These are phyloP conservation scores for Lasiodiplodia gonubiensis DNA, from an alignment of 2,329 filamentous ascomycete species.

Conservation along the genomic window DNA sequence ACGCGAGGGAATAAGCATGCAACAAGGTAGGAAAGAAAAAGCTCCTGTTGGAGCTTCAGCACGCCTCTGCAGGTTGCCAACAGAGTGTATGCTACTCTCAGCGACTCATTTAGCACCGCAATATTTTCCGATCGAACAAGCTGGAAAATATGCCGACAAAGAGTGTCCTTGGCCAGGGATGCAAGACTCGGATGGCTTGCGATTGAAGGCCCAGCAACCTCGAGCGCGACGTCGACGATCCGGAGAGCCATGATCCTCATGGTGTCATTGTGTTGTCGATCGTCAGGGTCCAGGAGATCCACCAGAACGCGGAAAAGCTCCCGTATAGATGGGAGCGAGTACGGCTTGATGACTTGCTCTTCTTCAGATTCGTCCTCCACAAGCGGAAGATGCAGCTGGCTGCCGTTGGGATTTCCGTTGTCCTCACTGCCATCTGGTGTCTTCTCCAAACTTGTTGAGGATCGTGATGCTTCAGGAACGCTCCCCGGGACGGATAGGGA, in stretches of 20 bases:
- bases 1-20: slow-evolving; percentile 93
- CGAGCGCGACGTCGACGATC: slow-evolving; percentile 95
- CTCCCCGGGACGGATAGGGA: slow-evolving; percentile 49
- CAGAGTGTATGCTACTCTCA: slow-evolving; percentile 89
- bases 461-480: slow-evolving; percentile 44
- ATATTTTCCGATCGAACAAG: slow-evolving; percentile 96
- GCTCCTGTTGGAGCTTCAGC: slow-evolving; percentile 93
- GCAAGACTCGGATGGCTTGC: slow-evolving; percentile 89
- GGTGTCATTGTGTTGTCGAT: slow-evolving; percentile 88
- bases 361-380: slow-evolving; percentile 49
- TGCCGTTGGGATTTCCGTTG: slow-evolving; percentile 47
- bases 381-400: slow-evolving; percentile 51
- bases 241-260: slow-evolving; percentile 97
- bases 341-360: slow-evolving; percentile 73
- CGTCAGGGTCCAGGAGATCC: slow-evolving; percentile 90
- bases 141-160: slow-evolving; percentile 95
- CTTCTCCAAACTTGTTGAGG: slow-evolving; percentile 41
- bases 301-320: slow-evolving; percentile 94
- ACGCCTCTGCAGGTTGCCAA: slow-evolving; percentile 88
- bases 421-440: slow-evolving; percentile 45
- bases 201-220: slow-evolving; percentile 94
- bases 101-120: slow-evolving; percentile 88
- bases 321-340: slow-evolving; percentile 90
- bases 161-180: slow-evolving; percentile 84
- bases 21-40: slow-evolving; percentile 92